A percentile compares a stretch with the other conserved stretches of the same genome.
Evolutionary conservation across 192 early-diverging fungal species (phyloP).

Genomic region (Paraglomus occultum): DNA sequence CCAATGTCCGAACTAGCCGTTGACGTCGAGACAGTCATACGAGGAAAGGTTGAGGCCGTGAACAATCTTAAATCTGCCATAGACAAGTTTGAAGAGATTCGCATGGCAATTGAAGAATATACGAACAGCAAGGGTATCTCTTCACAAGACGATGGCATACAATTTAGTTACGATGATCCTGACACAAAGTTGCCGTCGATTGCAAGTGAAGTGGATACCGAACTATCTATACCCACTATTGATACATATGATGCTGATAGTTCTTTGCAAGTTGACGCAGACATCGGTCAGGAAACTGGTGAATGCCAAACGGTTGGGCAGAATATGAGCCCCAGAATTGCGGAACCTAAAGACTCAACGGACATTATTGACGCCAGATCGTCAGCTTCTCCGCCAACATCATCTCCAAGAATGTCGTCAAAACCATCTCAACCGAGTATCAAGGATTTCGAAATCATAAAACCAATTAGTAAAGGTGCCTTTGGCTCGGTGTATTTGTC

Average conservation of each 20-base stretch:
- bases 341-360: no score
- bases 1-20: slow-evolving; percentile 31
- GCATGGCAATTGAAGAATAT: slow-evolving; percentile 19
- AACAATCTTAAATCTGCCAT: slow-evolving; percentile 34
- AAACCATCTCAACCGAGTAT: slow-evolving; percentile 66
- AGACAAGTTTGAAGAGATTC: slow-evolving; percentile 6
- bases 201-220: no score
- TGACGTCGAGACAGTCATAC: slow-evolving; percentile 34
- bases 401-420: slow-evolving; percentile 41
- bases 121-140: slow-evolving; percentile 15
- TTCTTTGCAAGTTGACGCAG: no score
- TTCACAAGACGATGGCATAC: slow-evolving; percentile 33
- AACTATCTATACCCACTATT: no score
- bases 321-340: no score
- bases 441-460: slow-evolving; percentile 89
- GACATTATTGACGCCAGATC: no score
- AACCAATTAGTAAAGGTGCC: slow-evolving; percentile 87
- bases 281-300: no score
- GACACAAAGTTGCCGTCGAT: background rate
- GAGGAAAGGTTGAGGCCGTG: slow-evolving; percentile 36
- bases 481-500: slow-evolving; percentile 86
- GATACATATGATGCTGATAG: no score
- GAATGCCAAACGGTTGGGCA: no score
- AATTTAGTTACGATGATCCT: slow-evolving; percentile 28
- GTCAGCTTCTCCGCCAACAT: slow-evolving; percentile 32